These are phyloP conservation scores for Pleurotus tuber-regium DNA, from an alignment of 768 basidiomycete genomes.

Conservation along the genomic window DNA sequence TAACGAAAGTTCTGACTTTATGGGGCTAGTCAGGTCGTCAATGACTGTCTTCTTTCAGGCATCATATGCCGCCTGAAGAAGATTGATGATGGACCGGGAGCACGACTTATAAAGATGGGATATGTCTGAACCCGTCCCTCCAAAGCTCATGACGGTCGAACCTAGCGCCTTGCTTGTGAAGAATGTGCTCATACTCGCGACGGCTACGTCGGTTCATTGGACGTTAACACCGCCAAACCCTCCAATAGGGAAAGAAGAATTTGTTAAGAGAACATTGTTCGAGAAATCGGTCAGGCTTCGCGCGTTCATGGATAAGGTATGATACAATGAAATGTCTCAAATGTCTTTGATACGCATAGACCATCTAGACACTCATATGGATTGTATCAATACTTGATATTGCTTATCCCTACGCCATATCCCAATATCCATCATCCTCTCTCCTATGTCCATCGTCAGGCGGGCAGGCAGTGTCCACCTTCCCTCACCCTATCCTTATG, in stretches of 20 bases:
- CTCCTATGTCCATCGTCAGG: not conserved
- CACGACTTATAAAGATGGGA: too few relatives aligned
- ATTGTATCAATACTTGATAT: not conserved
- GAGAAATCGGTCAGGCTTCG: not conserved
- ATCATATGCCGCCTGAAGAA: too few relatives aligned
- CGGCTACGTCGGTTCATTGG: not conserved
- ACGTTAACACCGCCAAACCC: not conserved
- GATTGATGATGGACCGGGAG: too few relatives aligned
- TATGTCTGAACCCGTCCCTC: too few relatives aligned
- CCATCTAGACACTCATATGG: not conserved
- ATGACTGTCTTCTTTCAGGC: too few relatives aligned
- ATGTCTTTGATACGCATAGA: not conserved
- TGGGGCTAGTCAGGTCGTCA: too few relatives aligned
- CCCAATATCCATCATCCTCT: not conserved
- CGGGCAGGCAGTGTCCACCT: not conserved
- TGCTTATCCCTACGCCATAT: not conserved
- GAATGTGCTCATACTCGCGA: not conserved
- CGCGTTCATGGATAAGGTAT: not conserved
- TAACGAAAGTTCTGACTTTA: too few relatives aligned
- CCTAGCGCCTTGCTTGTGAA: not conserved
- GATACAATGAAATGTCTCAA: not conserved
- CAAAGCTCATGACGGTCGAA: too few relatives aligned
- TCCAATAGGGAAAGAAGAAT: not conserved
- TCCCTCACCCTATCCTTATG: not conserved
- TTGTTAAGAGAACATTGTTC: not conserved